These are phyloP conservation scores for Zelopaecilomyces penicillatus DNA, from an alignment of 2,329 filamentous ascomycete genomes.

Conservation along the genomic window DNA sequence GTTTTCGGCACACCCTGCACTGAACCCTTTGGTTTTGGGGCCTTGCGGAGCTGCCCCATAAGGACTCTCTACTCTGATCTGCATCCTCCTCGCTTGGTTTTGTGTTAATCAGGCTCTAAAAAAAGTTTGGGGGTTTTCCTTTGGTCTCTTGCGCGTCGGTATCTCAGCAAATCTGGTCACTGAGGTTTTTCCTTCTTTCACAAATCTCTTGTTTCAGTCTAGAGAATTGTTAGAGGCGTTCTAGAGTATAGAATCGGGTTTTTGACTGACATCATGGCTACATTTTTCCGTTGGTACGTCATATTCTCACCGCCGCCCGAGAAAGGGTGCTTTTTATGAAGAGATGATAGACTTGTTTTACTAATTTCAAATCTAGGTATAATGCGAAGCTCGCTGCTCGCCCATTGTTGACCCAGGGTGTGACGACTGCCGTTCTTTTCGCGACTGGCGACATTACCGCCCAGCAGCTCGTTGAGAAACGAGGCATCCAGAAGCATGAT, in stretches of 20 bases:
- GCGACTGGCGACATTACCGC: slow-evolving; percentile 84
- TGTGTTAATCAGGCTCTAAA: background rate
- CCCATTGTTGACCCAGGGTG: slow-evolving; percentile 80
- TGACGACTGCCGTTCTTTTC: slow-evolving; percentile 88
- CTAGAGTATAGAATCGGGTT: background rate
- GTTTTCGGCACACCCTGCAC: too few species aligned
- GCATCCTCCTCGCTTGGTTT: background rate
- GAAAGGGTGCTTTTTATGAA: background rate
- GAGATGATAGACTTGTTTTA: background rate
- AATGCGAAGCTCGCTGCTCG: slow-evolving; percentile 70
- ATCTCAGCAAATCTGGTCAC: background rate
- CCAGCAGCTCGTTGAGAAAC: slow-evolving; percentile 82
- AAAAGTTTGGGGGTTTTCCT: background rate
- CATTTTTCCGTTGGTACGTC: slow-evolving; percentile 25
- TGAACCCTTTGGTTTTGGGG: too few species aligned
- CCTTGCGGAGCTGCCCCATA: too few species aligned
- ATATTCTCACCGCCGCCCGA: background rate
- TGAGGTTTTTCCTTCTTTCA: background rate
- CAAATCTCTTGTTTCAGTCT: background rate
- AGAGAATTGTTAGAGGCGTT: background rate
- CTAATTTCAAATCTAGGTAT: slow-evolving; percentile 53
- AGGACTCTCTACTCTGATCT: too few species aligned
- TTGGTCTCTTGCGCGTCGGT: too few species aligned
- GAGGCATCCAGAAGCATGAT: slow-evolving; percentile 69
- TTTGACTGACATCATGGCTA: slow-evolving; percentile 13